Evolutionary conservation across 202 grass and related monocot species (phyloP).

Genomic region (Digitaria exilis): DNA sequence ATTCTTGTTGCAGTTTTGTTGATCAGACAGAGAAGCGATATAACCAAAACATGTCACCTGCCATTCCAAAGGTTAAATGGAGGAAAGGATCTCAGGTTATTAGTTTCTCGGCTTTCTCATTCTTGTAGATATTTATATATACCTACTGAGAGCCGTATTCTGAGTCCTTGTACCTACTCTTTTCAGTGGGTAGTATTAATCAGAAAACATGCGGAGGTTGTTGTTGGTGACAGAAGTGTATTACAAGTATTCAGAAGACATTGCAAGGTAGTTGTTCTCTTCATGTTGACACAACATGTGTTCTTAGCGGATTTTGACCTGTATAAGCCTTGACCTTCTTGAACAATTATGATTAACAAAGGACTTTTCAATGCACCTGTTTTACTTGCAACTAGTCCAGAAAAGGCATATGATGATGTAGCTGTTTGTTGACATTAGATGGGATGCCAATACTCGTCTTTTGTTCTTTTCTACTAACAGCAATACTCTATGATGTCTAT

Average conservation of each 20-base stretch:
- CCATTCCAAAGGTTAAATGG: conserved; percentile 87
- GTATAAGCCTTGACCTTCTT: conserved; percentile 24
- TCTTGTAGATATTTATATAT: conserved; percentile 9
- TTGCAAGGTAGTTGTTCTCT: conserved; percentile 73
- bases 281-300: conserved; percentile 12
- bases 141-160: conserved; percentile 20
- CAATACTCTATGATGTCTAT: background rate
- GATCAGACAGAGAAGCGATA: conserved; percentile 80
- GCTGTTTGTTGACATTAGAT: conserved; percentile 9
- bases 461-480: background rate
- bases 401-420: conserved; percentile 9
- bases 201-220: conserved; percentile 77
- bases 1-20: conserved; percentile 63
- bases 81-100: conserved; percentile 98
- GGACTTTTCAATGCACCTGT: background rate
- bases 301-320: conserved; percentile 12
- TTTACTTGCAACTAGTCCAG: conserved; percentile 18
- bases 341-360: conserved; percentile 15
- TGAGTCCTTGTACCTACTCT: conserved; percentile 37
- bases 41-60: conserved; percentile 76
- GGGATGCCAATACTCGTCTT: background rate
- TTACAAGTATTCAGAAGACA: conserved; percentile 81
- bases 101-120: conserved; percentile 37
- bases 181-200: conserved; percentile 92
- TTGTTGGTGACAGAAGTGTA: conserved; percentile 65